A percentile compares a stretch with the other conserved stretches of the same genome.
Evolutionary conservation across 257 asterid species (phyloP).

Genomic region (Nicotiana attenuata): DNA sequence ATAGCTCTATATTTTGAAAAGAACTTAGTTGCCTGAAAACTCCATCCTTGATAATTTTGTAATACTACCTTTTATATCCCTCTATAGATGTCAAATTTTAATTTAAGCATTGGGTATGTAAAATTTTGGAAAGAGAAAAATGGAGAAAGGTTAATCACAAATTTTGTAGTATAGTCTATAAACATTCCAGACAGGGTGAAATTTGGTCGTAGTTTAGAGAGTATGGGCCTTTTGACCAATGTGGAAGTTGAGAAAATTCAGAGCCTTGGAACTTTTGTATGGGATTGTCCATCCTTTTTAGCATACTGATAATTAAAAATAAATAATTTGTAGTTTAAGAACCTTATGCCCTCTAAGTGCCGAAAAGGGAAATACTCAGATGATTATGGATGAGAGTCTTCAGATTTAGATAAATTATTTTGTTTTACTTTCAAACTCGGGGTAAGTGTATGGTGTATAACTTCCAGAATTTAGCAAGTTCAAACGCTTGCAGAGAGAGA

Average conservation of each 20-base stretch:
- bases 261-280: neutral
- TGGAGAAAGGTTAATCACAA: neutral
- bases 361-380: neutral
- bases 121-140: neutral
- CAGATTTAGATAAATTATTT: neutral
- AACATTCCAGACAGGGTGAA: neutral
- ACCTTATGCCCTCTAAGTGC: neutral
- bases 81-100: neutral
- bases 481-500: neutral
- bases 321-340: neutral
- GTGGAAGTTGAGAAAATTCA: neutral
- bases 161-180: neutral
- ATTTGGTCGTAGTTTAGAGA: neutral
- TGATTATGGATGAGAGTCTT: neutral
- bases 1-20: neutral
- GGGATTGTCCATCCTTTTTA: neutral
- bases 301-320: neutral
- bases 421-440: neutral
- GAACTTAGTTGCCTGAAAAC: neutral
- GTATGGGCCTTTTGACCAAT: neutral
- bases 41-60: neutral
- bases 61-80: neutral
- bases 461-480: neutral
- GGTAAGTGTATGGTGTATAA: neutral
- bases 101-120: neutral